A percentile compares a stretch with the other conserved stretches of the same genome.
phyloP scores from a whole-genome alignment of 2,329 filamentous ascomycete species.

The Phoma sp. region DNA sequence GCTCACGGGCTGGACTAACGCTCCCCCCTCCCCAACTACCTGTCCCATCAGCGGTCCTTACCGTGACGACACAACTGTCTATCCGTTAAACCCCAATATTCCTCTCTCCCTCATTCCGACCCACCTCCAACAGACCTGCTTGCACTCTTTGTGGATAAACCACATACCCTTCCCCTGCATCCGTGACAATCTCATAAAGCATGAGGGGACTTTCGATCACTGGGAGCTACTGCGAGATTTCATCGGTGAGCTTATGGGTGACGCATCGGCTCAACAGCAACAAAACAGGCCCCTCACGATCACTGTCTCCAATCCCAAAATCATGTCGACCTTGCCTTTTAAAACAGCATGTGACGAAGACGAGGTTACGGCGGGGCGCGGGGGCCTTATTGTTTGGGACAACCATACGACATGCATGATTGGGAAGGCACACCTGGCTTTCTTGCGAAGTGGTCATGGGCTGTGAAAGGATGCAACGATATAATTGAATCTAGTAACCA shows the following conservation, averaged over 20 bases:
- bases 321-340: no score
- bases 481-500: slow-evolving; percentile 10
- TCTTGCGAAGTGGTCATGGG: slow-evolving; percentile 15
- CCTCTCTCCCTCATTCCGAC: slow-evolving; percentile 57
- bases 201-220: slow-evolving; percentile 5
- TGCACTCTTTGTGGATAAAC: slow-evolving; percentile 64
- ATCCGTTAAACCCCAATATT: slow-evolving; percentile 17
- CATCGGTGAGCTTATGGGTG: slow-evolving; percentile 10
- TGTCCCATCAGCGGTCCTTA: slow-evolving; percentile 14
- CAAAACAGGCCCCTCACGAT: neutral
- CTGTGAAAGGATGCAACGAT: slow-evolving; percentile 15
- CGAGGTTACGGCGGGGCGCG: neutral
- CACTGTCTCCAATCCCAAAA: neutral
- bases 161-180: slow-evolving; percentile 63
- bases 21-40: slow-evolving; percentile 7
- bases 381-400: slow-evolving; percentile 20
- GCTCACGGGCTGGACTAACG: slow-evolving; percentile 8
- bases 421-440: slow-evolving; percentile 20
- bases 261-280: neutral
- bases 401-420: slow-evolving; percentile 10
- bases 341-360: neutral
- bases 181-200: slow-evolving; percentile 58
- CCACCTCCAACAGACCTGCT: slow-evolving; percentile 54
- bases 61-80: slow-evolving; percentile 9
- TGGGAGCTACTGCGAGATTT: slow-evolving; percentile 10